Percentiles rank a stretch among this genome's conserved stretches.
These are phyloP conservation scores for Acacia concinna DNA, from an alignment of 331 rosid genomes.

Conservation along the genomic window DNA sequence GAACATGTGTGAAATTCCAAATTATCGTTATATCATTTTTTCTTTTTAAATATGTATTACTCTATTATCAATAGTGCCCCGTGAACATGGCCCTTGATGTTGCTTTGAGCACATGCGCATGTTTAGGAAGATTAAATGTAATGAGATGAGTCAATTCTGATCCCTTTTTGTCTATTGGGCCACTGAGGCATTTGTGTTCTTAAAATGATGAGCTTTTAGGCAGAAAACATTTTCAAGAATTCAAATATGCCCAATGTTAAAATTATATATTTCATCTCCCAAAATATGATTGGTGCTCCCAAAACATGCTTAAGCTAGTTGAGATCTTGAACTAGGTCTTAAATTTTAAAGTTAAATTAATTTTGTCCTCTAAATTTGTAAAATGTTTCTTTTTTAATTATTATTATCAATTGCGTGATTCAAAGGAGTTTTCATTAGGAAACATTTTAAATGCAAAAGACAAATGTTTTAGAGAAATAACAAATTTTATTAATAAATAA, in stretches of 20 bases:
- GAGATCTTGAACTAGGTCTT: neutral
- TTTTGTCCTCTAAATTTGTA: no score
- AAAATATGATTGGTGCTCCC: no score
- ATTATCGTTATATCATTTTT: neutral
- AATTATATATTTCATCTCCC: neutral
- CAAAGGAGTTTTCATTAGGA: neutral
- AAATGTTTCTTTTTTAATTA: no score
- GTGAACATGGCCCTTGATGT: neutral
- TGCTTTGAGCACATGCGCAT: constrained; percentile 11
- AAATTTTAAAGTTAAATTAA: no score
- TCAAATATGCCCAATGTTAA: neutral
- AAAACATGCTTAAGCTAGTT: neutral
- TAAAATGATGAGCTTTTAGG: neutral
- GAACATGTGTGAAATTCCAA: neutral
- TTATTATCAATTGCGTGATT: no score
- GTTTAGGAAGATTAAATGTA: neutral
- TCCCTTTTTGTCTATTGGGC: neutral
- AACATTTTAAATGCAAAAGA: no score
- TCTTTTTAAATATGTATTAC: neutral
- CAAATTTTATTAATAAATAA: no score
- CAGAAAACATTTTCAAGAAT: neutral
- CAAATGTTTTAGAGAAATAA: no score
- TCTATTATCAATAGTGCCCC: constrained; percentile 6
- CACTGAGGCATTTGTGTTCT: neutral
- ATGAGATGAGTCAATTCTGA: neutral